Conservation (phyloP, 208 protist genomes). For the Leptomonas seymouri region DNA sequence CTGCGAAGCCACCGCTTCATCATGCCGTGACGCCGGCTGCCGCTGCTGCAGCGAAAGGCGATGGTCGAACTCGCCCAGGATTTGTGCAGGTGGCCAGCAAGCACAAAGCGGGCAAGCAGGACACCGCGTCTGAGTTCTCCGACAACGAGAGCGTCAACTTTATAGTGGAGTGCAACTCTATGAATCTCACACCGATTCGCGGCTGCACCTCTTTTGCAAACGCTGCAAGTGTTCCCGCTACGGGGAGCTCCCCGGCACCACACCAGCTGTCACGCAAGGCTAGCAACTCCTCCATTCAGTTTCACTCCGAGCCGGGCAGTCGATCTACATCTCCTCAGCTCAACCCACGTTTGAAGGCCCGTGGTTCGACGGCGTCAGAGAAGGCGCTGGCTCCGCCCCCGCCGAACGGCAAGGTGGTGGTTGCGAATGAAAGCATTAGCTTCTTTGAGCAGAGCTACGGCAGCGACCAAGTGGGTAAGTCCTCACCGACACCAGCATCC, state of each 20-base stretch:
- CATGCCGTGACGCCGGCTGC: conserved; percentile 3
- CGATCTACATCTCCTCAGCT: conserved; percentile 4
- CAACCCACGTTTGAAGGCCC: not conserved
- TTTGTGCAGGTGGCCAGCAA: not conserved
- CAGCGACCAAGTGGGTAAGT: not conserved
- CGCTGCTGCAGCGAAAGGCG: not conserved
- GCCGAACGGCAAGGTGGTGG: not conserved
- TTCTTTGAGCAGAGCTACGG: conserved; percentile 30
- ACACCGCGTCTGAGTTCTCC: conserved; percentile 18
- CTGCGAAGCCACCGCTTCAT: conserved; percentile 22
- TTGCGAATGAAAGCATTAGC: conserved; percentile 37
- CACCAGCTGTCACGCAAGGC: not conserved
- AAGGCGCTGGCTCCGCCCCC: conserved; percentile 4
- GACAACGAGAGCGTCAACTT: conserved; percentile 41
- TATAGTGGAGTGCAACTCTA: conserved; percentile 15
- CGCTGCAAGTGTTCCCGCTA: not conserved
- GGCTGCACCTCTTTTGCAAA: not conserved
- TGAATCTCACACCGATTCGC: conserved; percentile 6
- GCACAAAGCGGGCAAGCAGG: not conserved
- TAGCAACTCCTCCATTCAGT: conserved; percentile 27
- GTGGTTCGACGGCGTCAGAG: conserved; percentile 8
- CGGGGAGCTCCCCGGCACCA: not conserved
- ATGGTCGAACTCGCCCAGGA: not conserved
- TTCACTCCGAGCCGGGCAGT: conserved; percentile 24
- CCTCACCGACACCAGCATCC: not conserved